Conservation (phyloP, 2,329 filamentous ascomycete species). For the Ceratocystis diversiconidia region DNA sequence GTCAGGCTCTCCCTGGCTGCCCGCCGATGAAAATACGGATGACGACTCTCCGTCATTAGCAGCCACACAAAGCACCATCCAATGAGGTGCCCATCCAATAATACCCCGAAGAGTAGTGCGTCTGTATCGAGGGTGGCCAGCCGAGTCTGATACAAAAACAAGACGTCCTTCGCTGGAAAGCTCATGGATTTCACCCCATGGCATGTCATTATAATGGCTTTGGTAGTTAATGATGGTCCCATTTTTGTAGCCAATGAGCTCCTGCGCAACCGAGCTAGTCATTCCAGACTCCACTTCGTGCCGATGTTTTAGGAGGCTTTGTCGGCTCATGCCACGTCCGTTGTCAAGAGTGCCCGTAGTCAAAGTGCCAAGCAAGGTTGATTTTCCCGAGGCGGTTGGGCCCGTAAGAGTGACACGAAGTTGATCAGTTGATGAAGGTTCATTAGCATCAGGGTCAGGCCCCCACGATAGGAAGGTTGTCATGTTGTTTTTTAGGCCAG, state of each 20-base stretch:
- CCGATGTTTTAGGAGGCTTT: slow-evolving; percentile 79
- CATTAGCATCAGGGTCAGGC: not conserved
- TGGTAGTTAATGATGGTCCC: slow-evolving; percentile 63
- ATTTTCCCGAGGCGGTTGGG: slow-evolving; percentile 83
- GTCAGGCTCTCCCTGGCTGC: slow-evolving; percentile 35
- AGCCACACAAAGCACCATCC: slow-evolving; percentile 76
- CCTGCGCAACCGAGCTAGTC: slow-evolving; percentile 88
- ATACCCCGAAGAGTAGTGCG: slow-evolving; percentile 78
- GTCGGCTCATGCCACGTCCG: slow-evolving; percentile 73
- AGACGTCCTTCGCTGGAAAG: slow-evolving; percentile 58
- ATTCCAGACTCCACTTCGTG: slow-evolving; percentile 86
- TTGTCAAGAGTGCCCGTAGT: slow-evolving; percentile 84
- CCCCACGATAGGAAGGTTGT: slow-evolving; percentile 9
- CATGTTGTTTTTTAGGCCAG: slow-evolving; percentile 34
- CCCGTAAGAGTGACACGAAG: slow-evolving; percentile 77
- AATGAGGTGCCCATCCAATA: slow-evolving; percentile 93
- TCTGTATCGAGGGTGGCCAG: slow-evolving; percentile 76
- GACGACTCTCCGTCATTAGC: slow-evolving; percentile 52
- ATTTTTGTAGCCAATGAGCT: slow-evolving; percentile 70
- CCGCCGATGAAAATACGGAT: not conserved
- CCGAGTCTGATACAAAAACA: slow-evolving; percentile 82
- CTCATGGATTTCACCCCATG: slow-evolving; percentile 89
- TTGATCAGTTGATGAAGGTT: slow-evolving; percentile 48
- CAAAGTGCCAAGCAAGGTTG: slow-evolving; percentile 73
- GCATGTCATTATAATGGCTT: slow-evolving; percentile 62